These are phyloP conservation scores for Lipomyces mesembrius DNA, from an alignment of 805 yeast species.

Conservation along the genomic window DNA sequence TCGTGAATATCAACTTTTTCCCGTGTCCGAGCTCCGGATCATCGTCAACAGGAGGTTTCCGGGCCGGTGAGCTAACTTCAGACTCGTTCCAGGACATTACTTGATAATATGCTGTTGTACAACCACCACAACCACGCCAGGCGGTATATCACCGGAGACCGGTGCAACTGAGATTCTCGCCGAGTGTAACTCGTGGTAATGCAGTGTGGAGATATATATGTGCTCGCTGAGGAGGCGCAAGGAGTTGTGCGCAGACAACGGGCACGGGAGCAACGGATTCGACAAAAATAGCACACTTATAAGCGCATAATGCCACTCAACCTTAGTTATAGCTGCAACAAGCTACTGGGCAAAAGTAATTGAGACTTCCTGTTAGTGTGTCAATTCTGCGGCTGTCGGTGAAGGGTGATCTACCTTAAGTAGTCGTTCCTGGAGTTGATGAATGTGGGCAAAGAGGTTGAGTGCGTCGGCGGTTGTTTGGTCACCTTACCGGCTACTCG, in stretches of 20 bases:
- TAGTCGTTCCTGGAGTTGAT: too few relatives aligned
- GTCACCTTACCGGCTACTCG: too few relatives aligned
- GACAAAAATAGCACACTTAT: neutral
- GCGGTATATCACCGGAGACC: neutral
- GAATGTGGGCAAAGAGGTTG: too few relatives aligned
- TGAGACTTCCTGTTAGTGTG: neutral
- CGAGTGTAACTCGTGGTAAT: neutral
- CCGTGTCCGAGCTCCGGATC: constrained; percentile 5
- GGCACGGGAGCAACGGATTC: neutral
- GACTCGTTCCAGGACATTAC: neutral
- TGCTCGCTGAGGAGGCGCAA: neutral
- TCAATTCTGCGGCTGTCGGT: neutral
- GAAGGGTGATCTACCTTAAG: too few relatives aligned
- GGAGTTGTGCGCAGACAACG: neutral
- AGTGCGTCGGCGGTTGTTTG: too few relatives aligned
- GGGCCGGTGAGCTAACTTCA: neutral
- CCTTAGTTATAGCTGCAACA: neutral
- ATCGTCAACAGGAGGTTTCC: neutral
- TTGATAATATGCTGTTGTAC: neutral
- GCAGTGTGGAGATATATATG: neutral
- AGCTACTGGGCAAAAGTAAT: neutral
- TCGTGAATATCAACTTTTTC: neutral
- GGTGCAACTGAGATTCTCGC: neutral
- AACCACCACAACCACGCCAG: neutral
- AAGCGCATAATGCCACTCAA: neutral